These are phyloP conservation scores for Mucor irregularis DNA, from an alignment of 371 early-diverging fungal genomes.

Conservation along the genomic window DNA sequence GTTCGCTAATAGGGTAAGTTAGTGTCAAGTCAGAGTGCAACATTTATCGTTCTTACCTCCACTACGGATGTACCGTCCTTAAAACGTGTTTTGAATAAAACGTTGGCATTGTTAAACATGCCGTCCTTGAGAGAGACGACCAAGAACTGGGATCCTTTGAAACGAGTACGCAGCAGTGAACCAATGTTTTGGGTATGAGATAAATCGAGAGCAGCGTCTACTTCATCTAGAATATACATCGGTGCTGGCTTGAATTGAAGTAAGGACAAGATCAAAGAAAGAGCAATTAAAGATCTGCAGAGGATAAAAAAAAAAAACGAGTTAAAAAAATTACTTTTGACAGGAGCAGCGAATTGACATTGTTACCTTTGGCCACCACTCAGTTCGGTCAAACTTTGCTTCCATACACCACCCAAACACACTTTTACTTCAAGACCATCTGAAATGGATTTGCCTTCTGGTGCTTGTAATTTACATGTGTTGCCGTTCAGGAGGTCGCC, in stretches of 20 bases:
- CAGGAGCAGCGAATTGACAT: too few relatives aligned
- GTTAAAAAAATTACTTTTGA: too few relatives aligned
- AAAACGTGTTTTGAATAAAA: constrained; percentile 94
- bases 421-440: constrained; percentile 96
- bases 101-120: constrained; percentile 99
- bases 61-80: constrained; percentile 97
- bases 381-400: constrained; percentile 94
- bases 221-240: constrained; percentile 99
- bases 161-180: constrained; percentile 91
- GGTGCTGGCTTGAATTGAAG: constrained; percentile 99
- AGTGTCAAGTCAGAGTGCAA: background rate
- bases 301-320: too few relatives aligned
- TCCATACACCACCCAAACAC: constrained; percentile 97
- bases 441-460: constrained; percentile 79
- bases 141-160: constrained; percentile 98
- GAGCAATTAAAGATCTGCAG: constrained; percentile 93
- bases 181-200: constrained; percentile 99
- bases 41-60: constrained; percentile 47
- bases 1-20: constrained; percentile 16
- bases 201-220: constrained; percentile 99
- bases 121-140: constrained; percentile 99
- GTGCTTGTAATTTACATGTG: constrained; percentile 83
- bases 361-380: constrained; percentile 97
- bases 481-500: constrained; percentile 92
- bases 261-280: constrained; percentile 96